phyloP scores from a whole-genome alignment of 2,329 filamentous ascomycete genomes.

The Monilinia fructigena region DNA sequence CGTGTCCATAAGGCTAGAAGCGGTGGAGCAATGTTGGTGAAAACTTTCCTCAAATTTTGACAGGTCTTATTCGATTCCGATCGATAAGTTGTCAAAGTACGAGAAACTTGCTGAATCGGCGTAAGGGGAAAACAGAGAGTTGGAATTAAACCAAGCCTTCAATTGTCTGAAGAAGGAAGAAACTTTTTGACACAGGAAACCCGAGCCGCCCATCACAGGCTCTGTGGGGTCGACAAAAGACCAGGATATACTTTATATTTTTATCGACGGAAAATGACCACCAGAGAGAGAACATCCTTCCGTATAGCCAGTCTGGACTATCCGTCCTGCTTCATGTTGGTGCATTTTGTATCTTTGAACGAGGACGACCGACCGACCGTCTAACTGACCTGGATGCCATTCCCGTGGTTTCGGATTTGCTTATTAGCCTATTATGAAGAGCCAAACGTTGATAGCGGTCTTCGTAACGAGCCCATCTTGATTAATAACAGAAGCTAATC shows the following conservation, averaged over 20 bases:
- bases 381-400: background rate
- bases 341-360: background rate
- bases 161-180: background rate
- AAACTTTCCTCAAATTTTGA: constrained; percentile 16
- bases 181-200: background rate
- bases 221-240: background rate
- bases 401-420: constrained; percentile 7
- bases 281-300: constrained; percentile 1
- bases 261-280: constrained; percentile 3
- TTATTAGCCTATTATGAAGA: background rate
- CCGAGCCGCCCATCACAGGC: background rate
- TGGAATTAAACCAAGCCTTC: background rate
- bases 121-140: background rate
- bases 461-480: background rate
- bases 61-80: constrained; percentile 17
- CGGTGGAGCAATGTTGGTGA: constrained; percentile 27
- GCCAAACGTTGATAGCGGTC: background rate
- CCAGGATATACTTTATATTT: background rate
- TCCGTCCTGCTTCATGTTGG: background rate
- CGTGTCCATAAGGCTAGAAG: constrained; percentile 30
- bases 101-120: background rate
- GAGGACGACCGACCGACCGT: constrained; percentile 4
- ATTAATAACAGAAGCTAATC: constrained; percentile 1
- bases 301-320: background rate
- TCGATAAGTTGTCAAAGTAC: constrained; percentile 9